These are phyloP conservation scores for Graphilbum fragrans DNA, from an alignment of 2,329 filamentous ascomycete species.

Conservation along the genomic window DNA sequence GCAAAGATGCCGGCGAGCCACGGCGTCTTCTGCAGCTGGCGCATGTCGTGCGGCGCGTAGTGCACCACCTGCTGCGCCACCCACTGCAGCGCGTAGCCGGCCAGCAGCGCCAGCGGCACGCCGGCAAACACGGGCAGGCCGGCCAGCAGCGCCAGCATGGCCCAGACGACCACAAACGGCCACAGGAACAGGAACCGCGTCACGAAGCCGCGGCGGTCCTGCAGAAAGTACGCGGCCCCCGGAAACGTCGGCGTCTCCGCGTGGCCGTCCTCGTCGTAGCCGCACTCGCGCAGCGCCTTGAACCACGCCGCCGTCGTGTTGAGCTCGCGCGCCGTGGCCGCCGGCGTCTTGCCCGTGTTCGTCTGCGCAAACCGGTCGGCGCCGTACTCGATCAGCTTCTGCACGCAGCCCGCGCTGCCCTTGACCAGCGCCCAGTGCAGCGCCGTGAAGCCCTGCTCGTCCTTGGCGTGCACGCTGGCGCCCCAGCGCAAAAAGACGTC, in stretches of 20 bases:
- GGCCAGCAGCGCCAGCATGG: conserved; percentile 59
- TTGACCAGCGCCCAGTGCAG: conserved; percentile 96
- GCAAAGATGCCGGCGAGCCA: conserved; percentile 93
- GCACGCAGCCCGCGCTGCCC: conserved; percentile 76
- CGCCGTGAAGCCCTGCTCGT: conserved; percentile 89
- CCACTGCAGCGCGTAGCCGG: conserved; percentile 64
- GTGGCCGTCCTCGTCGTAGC: conserved; percentile 51
- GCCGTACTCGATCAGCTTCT: conserved; percentile 92
- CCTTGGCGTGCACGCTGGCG: conserved; percentile 78
- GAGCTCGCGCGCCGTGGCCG: conserved; percentile 77
- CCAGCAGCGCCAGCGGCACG: conserved; percentile 56
- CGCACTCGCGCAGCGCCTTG: conserved; percentile 16
- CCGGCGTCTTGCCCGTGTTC: conserved; percentile 79
- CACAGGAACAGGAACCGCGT: conserved; percentile 81
- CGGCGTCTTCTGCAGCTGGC: conserved; percentile 81
- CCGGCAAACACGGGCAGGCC: conserved; percentile 63
- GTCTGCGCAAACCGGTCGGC: conserved; percentile 88
- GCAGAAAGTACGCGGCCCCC: conserved; percentile 56
- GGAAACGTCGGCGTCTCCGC: conserved; percentile 60
- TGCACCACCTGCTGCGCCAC: conserved; percentile 64
- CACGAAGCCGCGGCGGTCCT: conserved; percentile 68
- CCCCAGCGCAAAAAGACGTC: conserved; percentile 92
- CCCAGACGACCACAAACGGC: conserved; percentile 68
- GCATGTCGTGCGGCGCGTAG: conserved; percentile 79
- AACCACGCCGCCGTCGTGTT: conserved; percentile 58